Conservation (phyloP, 768 basidiomycete genomes). For the Strobilomyces dryophilus region DNA sequence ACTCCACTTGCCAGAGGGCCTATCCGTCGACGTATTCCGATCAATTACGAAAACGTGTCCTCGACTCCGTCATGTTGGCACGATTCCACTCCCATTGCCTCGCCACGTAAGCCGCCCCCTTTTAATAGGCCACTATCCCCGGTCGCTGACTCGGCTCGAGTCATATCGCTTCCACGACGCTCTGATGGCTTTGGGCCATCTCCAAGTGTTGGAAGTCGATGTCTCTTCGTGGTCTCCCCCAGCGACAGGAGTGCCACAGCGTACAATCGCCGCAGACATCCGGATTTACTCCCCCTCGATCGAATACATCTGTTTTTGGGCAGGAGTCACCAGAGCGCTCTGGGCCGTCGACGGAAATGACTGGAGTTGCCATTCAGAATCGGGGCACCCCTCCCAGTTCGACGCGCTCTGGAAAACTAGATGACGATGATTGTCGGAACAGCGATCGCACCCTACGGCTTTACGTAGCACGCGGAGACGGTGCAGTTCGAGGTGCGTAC, state of each 20-base stretch:
- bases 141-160: constrained; percentile 26
- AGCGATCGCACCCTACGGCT: constrained; percentile 11
- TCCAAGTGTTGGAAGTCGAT: constrained; percentile 37
- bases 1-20: constrained; percentile 32
- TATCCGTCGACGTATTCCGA: constrained; percentile 28
- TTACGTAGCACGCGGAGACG: constrained; percentile 26
- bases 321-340: constrained; percentile 24
- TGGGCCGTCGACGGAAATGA: constrained; percentile 36
- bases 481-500: constrained; percentile 20
- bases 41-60: constrained; percentile 33
- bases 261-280: constrained; percentile 36
- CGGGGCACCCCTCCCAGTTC: constrained; percentile 23
- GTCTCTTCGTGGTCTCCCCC: constrained; percentile 33
- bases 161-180: constrained; percentile 31
- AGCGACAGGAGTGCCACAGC: constrained; percentile 30
- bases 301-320: constrained; percentile 34
- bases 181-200: constrained; percentile 32
- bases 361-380: constrained; percentile 27
- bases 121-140: constrained; percentile 6
- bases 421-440: constrained; percentile 15
- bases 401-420: constrained; percentile 29
- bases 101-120: constrained; percentile 30
- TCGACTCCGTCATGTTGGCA: constrained; percentile 36
- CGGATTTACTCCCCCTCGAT: constrained; percentile 36
- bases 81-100: constrained; percentile 34